Evolutionary conservation across 2,329 filamentous ascomycete species (phyloP).

Genomic region (Cytospora schulzeri): DNA sequence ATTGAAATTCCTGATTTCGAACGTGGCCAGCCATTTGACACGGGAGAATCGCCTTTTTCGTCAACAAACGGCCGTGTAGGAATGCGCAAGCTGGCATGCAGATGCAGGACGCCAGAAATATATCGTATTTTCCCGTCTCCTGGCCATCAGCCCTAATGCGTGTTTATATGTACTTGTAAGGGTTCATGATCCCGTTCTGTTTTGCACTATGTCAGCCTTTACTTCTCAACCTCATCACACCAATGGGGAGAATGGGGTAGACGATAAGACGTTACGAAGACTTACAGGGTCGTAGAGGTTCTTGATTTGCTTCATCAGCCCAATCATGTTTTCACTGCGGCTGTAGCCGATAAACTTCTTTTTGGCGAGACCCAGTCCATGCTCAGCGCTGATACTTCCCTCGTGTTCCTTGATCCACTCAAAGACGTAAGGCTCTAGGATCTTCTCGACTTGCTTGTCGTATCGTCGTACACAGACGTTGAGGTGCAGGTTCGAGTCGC

Average conservation of each 20-base stretch:
- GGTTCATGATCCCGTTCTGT: slow-evolving; percentile 98
- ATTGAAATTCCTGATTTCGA: not conserved
- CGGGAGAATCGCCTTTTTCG: not conserved
- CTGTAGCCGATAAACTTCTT: slow-evolving; percentile 95
- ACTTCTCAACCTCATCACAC: not conserved
- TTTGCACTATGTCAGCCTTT: slow-evolving; percentile 13
- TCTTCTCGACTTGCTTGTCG: slow-evolving; percentile 82
- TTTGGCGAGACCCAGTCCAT: slow-evolving; percentile 92
- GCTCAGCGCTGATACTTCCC: slow-evolving; percentile 95
- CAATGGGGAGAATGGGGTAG: slow-evolving; percentile 20
- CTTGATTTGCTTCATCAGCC: slow-evolving; percentile 95
- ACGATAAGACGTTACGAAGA: slow-evolving; percentile 26
- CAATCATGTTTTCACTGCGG: slow-evolving; percentile 82
- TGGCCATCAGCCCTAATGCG: not conserved
- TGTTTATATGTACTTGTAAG: slow-evolving; percentile 86
- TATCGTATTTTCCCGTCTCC: slow-evolving; percentile 11
- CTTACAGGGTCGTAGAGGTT: slow-evolving; percentile 90
- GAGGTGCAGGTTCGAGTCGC: slow-evolving; percentile 91
- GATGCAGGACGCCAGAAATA: not conserved
- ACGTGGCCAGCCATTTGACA: not conserved
- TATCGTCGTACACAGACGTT: slow-evolving; percentile 84
- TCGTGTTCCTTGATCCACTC: slow-evolving; percentile 90
- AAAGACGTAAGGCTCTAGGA: slow-evolving; percentile 92
- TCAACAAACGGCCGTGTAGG: not conserved
- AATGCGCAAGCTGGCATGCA: not conserved